Base-by-base conservation (phyloP, 1,284 basidiomycete species). In the Phlebopus sp. region DNA sequence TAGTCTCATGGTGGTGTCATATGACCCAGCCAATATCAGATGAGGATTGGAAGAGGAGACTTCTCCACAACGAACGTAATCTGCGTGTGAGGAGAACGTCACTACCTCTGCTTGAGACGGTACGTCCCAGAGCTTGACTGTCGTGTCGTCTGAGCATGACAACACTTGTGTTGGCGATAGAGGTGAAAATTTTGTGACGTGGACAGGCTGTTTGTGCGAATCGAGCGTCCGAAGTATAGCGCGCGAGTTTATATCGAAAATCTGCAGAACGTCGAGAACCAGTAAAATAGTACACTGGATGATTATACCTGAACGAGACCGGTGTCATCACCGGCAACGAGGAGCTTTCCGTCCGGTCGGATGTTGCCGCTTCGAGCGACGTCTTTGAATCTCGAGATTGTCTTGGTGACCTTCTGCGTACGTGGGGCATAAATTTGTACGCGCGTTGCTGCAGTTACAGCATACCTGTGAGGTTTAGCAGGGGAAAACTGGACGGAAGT, bases 381-480 rank as follows among this genome's bases (percentile, higher is more conserved):
- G 63, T 98, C 96, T 68, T 97, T 97, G 74, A 99, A 99, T 29
- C 97, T 76, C 23, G 93, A 90, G 52, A 99, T 94, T 0, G 92
- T 97, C 75, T 99, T 99, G 14, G 87, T 90, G 35, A 97, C 85
- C 67, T 95, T 93, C 67, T 95, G 92, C 7, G 95, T 98, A 51
- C 91, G 84, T 29, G 94, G 93, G 14, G 92, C 92, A 69, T 98
- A 98, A 63, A 99, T 90, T 68, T 99, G 91, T 2, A 99, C 86
- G 51, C 95, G 79, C 0, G 94, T 92, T 0, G 93, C 94, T 1
- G 94, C 90, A 25, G 94, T 97, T 42, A 98, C 94, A 14, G 94
- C 96, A 74, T 95, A 98, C 59, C 90, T 79, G 64, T 97, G 92
- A 9, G 93, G 94, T 66, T 82, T 85, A 40, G 86, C 73, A 3